phyloP scores from a whole-genome alignment of 2,329 filamentous ascomycete genomes.

The Cladosporium sp. region DNA sequence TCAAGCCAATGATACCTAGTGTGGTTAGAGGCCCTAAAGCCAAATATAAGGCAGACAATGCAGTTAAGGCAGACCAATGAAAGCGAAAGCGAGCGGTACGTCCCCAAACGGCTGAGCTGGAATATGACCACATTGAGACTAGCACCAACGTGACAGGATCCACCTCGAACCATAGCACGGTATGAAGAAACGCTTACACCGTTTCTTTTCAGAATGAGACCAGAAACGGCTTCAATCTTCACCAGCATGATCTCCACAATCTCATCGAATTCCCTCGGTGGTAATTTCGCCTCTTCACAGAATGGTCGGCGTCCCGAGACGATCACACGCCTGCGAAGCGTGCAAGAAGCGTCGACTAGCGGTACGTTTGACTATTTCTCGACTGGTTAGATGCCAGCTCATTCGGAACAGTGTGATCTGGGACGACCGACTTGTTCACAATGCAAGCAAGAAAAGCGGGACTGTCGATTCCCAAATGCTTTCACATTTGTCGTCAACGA shows the following conservation, averaged over 20 bases:
- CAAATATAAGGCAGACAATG: no score
- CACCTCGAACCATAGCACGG: not conserved
- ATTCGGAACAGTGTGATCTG: not conserved
- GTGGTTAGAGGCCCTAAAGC: no score
- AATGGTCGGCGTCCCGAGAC: constrained; percentile 9
- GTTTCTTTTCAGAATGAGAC: not conserved
- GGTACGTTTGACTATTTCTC: not conserved
- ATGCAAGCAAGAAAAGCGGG: constrained; percentile 1
- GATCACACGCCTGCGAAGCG: not conserved
- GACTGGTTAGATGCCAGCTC: not conserved
- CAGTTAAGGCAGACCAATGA: no score
- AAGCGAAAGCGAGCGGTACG: no score
- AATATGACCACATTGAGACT: constrained; percentile 6
- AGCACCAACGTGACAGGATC: not conserved
- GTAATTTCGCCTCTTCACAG: not conserved
- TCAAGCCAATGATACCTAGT: no score
- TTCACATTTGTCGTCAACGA: constrained; percentile 10
- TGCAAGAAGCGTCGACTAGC: constrained; percentile 5
- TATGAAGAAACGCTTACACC: not conserved
- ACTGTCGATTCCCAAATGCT: not conserved
- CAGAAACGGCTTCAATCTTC: not conserved
- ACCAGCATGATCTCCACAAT: not conserved
- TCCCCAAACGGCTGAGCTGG: no score
- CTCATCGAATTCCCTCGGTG: no score
- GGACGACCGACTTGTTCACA: not conserved